Percentiles rank a stretch among this genome's conserved stretches.
Conservation (phyloP, 2,329 filamentous ascomycete genomes). For the Golovinomyces cichoracearum region DNA sequence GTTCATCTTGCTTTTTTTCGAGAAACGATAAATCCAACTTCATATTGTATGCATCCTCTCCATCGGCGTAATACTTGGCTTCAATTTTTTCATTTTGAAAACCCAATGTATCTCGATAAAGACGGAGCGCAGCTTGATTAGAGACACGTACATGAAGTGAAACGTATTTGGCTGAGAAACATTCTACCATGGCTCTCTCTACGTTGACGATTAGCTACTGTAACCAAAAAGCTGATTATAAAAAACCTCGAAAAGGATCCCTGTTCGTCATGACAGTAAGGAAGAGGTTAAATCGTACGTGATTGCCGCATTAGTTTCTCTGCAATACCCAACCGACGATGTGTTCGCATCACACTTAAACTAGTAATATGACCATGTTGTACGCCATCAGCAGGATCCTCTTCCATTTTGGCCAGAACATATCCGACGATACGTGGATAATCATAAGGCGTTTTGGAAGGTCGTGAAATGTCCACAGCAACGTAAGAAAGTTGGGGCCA, state of each 20-base stretch:
- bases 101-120: slow-evolving; percentile 78
- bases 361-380: slow-evolving; percentile 92
- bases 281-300: slow-evolving; percentile 28
- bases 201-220: neutral
- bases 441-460: slow-evolving; percentile 52
- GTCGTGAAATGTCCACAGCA: slow-evolving; percentile 69
- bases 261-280: neutral
- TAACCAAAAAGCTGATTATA: neutral
- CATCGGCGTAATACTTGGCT: slow-evolving; percentile 84
- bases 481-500: slow-evolving; percentile 97
- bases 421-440: slow-evolving; percentile 97
- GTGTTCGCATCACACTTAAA: slow-evolving; percentile 86
- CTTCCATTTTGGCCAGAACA: slow-evolving; percentile 99
- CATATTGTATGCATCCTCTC: slow-evolving; percentile 91
- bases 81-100: slow-evolving; percentile 75
- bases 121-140: slow-evolving; percentile 69
- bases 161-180: slow-evolving; percentile 73
- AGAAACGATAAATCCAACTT: slow-evolving; percentile 47
- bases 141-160: slow-evolving; percentile 86
- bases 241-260: too few species aligned
- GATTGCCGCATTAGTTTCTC: slow-evolving; percentile 96
- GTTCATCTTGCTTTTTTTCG: slow-evolving; percentile 19
- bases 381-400: slow-evolving; percentile 74
- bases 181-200: slow-evolving; percentile 94
- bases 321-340: slow-evolving; percentile 68